Percentiles rank a stretch among this genome's conserved stretches.
These are phyloP conservation scores for Kokia cookei DNA, from an alignment of 441 rosid species.

Conservation along the genomic window DNA sequence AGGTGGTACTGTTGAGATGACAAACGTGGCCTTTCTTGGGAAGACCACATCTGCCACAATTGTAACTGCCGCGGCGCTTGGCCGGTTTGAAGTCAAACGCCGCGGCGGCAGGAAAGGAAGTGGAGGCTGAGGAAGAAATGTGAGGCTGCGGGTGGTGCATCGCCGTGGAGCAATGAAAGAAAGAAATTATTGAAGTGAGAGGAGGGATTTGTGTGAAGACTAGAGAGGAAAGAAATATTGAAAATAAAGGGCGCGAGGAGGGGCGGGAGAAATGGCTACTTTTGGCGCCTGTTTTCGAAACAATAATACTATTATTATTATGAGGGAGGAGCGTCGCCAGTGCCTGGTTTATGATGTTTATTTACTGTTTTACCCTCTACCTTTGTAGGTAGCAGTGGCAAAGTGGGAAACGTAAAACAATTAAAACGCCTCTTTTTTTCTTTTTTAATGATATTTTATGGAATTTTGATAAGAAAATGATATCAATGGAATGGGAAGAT, in stretches of 20 bases:
- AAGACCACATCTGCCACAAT: slow-evolving; percentile 88
- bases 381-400: background rate
- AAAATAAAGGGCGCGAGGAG: slow-evolving; percentile 13
- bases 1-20: slow-evolving; percentile 18
- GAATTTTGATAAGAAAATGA: no score
- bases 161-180: slow-evolving; percentile 6
- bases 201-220: background rate
- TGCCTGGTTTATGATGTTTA: background rate
- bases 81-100: slow-evolving; percentile 36
- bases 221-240: slow-evolving; percentile 16
- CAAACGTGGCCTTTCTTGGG: slow-evolving; percentile 92
- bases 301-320: background rate
- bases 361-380: slow-evolving; percentile 13
- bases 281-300: slow-evolving; percentile 58
- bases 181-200: background rate
- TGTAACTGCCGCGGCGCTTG: slow-evolving; percentile 80
- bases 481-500: no score
- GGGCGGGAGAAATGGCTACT: slow-evolving; percentile 27
- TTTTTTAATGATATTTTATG: no score
- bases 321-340: background rate
- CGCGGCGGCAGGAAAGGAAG: slow-evolving; percentile 24
- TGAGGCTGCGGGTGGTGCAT: slow-evolving; percentile 37
- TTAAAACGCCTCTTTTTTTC: background rate
- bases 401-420: background rate
- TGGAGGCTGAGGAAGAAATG: slow-evolving; percentile 42